Evolutionary conservation across 257 asterid genomes (phyloP), one percentile per base, ranked within the genome.

Genomic region (Gardenia jasminoides): DNA sequence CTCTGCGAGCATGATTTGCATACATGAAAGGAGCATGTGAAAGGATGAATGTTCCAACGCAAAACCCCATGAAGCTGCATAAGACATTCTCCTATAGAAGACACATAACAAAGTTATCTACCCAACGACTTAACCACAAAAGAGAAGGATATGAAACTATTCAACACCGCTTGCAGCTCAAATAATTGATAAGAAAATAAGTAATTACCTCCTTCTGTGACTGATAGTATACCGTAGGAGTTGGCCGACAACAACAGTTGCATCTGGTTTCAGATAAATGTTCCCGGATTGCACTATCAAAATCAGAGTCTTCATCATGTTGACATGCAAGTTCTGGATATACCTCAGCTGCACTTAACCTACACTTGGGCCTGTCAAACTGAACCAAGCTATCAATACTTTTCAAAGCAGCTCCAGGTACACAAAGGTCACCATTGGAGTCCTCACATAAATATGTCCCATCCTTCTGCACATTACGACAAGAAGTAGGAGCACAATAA

Each of bases 291-390:
- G 88, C 83, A 79, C 82, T 86, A 72, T 93, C 97, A 81, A 91
- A 78, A 88, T 92, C 97, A 31, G 88, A 58, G 43, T 85, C 93
- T 73, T 87, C 90, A 7, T 85, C 88, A 8, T 30, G 82, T 59
- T 85, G 88, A 82, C 76, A 72, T 67, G 82, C 92, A 81, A 87
- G 90, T 82, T 90, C 97, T 52, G 97, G 97, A 86, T 96, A 96
- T 79, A 89, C 86, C 78, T 92, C 96, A 74, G 79, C 76, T 54
- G 97, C 97, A 89, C 90, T 96, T 78, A 90, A 89, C 79, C 90
- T 85, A 78, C 95, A 91, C 80, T 87, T 93, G 59, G 99, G 97
- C 90, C 88, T 93, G 87, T 96, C 97, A 85, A 96, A 96, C 86
- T 88, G 87, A 85, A 96, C 89, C 85, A 96, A 85, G 89, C 99